These are phyloP conservation scores for Fragosphaeria purpurea DNA, from an alignment of 2,329 filamentous ascomycete species.

Conservation along the genomic window DNA sequence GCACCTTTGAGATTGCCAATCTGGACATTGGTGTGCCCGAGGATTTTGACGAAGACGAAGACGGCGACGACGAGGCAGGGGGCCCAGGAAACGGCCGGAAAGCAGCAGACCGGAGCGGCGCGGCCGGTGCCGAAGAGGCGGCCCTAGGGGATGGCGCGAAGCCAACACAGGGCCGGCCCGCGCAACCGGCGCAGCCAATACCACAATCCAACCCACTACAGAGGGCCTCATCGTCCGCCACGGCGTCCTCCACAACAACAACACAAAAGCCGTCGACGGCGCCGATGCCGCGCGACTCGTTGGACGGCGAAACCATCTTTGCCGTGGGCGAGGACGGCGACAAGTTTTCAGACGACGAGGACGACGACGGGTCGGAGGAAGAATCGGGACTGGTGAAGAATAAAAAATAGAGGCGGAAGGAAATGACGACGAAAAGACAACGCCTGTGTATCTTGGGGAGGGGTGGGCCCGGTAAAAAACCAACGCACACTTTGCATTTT, in stretches of 20 bases:
- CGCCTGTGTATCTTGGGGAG: neutral
- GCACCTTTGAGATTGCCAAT: conserved; percentile 86
- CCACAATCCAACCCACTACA: conserved; percentile 8
- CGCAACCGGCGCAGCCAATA: conserved; percentile 14
- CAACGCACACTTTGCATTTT: neutral
- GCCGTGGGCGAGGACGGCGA: conserved; percentile 80
- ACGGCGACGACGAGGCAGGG: conserved; percentile 45
- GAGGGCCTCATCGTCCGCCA: neutral
- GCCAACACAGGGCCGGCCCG: conserved; percentile 9
- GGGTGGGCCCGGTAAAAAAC: neutral
- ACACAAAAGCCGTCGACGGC: conserved; percentile 15
- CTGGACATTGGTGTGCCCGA: conserved; percentile 77
- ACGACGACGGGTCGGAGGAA: conserved; percentile 47
- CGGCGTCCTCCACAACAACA: conserved; percentile 10
- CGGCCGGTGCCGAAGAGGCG: conserved; percentile 26
- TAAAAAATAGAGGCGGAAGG: conserved; percentile 24
- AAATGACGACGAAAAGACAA: too few relatives aligned
- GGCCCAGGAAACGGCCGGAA: conserved; percentile 42
- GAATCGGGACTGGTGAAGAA: conserved; percentile 45
- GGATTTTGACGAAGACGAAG: conserved; percentile 50
- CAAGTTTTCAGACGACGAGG: conserved; percentile 77
- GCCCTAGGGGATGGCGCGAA: neutral
- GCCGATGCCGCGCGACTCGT: conserved; percentile 40
- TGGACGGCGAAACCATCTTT: conserved; percentile 90
- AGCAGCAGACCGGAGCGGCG: conserved; percentile 18